Conservation (phyloP, 2,329 filamentous ascomycete species). For the Tolypocladium paradoxum region DNA sequence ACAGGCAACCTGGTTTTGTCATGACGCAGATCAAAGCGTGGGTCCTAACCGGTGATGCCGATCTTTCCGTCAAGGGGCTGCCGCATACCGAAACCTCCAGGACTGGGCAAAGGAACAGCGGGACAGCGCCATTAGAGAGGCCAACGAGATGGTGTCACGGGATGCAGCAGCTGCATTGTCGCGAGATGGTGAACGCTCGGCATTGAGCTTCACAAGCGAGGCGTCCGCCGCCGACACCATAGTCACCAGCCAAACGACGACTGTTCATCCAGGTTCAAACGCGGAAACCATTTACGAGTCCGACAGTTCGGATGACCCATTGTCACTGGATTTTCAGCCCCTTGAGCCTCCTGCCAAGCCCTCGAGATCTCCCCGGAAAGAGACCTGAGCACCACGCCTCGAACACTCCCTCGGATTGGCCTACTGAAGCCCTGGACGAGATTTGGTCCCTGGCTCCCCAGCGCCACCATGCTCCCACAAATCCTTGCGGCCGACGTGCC, state of each 20-base stretch:
- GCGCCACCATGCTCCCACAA: too few species aligned
- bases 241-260: not conserved
- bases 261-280: not conserved
- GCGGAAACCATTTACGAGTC: not conserved
- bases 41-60: not conserved
- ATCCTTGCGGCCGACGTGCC: too few species aligned
- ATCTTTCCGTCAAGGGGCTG: not conserved
- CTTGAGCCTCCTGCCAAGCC: not conserved
- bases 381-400: not conserved
- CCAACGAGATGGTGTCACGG: not conserved
- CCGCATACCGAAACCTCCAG: not conserved
- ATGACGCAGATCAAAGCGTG: not conserved
- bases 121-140: not conserved
- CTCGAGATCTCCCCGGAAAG: not conserved
- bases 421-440: too few species aligned
- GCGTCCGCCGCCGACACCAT: not conserved
- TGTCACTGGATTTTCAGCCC: not conserved
- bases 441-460: too few species aligned
- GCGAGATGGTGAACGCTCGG: not conserved
- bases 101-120: conserved; percentile 2
- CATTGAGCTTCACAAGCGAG: not conserved
- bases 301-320: not conserved
- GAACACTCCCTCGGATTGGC: too few species aligned
- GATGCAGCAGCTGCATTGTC: not conserved
- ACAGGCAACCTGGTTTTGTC: not conserved